Conservation (phyloP, 208 protist species). For the Tritrichomonas musculus region DNA sequence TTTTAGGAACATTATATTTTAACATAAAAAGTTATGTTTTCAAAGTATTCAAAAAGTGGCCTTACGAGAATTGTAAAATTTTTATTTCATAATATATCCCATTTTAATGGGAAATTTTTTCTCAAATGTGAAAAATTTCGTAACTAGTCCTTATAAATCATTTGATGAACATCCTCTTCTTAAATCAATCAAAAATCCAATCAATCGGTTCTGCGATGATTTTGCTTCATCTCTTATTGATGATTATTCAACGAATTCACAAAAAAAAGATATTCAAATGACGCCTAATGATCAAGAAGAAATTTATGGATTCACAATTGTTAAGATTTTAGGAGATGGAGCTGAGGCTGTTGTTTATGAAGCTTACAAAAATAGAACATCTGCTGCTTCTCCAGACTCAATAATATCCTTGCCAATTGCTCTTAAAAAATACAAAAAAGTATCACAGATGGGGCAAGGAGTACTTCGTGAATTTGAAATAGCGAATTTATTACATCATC, state of each 20-base stretch:
- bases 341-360: slow-evolving; percentile 26
- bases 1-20: too few relatives aligned
- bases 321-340: not conserved
- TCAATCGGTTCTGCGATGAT: slow-evolving; percentile 1
- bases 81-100: too few relatives aligned
- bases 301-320: not conserved
- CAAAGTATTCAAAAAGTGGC: too few relatives aligned
- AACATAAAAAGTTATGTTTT: too few relatives aligned
- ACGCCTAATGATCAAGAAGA: not conserved
- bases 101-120: too few relatives aligned
- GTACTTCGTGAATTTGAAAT: not conserved
- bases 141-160: too few relatives aligned
- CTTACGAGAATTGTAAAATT: too few relatives aligned
- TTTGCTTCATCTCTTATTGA: not conserved
- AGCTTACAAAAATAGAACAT: not conserved
- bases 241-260: not conserved
- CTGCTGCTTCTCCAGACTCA: too few relatives aligned
- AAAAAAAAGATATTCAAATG: not conserved
- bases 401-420: too few relatives aligned
- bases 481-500: not conserved
- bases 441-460: not conserved
- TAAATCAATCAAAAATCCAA: not conserved
- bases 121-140: too few relatives aligned
- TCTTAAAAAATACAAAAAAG: slow-evolving; percentile 22
- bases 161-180: not conserved